Base-by-base conservation (phyloP, 2,329 filamentous ascomycete species). In the Saccharata proteae region DNA sequence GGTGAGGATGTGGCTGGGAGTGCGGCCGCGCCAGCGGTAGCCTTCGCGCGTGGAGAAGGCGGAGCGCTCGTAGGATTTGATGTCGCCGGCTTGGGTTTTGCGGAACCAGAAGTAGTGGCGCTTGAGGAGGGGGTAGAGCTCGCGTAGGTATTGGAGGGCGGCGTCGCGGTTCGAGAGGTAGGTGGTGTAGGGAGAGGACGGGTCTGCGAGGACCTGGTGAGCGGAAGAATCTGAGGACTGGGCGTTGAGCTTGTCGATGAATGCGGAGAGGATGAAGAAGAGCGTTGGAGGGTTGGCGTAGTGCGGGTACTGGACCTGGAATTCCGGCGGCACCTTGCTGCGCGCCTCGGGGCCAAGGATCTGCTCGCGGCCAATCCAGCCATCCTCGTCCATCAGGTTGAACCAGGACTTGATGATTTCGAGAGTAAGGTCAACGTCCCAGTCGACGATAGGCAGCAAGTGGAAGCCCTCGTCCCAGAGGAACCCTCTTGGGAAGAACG, bases 401-500 rank as follows among this genome's bases (percentile, higher is more conserved):
- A 92, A 92, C 90, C 90, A 98, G 57, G 83, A 93, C 59, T 80
- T 82, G 39, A 96, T 71, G 41, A 98, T 84, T 40, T 94, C 84
- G 29, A 77, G 64, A 0, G 80, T 75, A 30, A 96, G 68, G 48
- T 94, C 86, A 31, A 85, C 74, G 51, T 98, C 90, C 81, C 86
- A 98, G 42, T 98, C 88, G 13, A 84, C 71, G 32, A 98, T 77
- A 2, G 86, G 86, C 28, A 93, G 64, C 20, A 98, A 65, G 49
- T 98, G 90, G 58, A 96, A 98, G 1, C 90, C 90, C 55, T 98
- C 90, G 46, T 98, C 90, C 90, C 90, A 98, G 4, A 96, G 67
- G 54, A 98, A 98, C 1, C 90, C 90, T 38, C 90, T 72, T 1
- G 90, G 90, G 59, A 98, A 98, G 64, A 98, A 98, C 0, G 90